phyloP scores from a whole-genome alignment of 192 early-diverging fungal genomes.

The Backusella circina region DNA sequence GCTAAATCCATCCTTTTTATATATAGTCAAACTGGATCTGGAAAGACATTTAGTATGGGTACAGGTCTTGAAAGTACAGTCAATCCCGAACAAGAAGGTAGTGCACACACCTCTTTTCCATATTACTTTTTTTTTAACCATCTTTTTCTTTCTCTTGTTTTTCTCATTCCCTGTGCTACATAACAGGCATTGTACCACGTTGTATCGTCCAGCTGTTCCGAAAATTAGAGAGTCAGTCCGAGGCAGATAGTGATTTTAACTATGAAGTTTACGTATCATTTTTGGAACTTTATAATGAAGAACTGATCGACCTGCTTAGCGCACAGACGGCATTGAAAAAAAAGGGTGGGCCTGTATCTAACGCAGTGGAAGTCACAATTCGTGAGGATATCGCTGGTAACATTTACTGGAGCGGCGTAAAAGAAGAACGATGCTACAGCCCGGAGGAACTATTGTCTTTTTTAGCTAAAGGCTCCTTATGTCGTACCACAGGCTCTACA shows the following conservation, averaged over 20 bases:
- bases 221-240: constrained; percentile 28
- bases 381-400: constrained; percentile 85
- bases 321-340: constrained; percentile 26
- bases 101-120: neutral
- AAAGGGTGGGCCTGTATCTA: constrained; percentile 18
- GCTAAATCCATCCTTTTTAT: neutral
- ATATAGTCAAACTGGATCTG: constrained; percentile 78
- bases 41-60: constrained; percentile 97
- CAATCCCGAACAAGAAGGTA: constrained; percentile 28
- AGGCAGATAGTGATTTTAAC: constrained; percentile 27
- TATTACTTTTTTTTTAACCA: neutral
- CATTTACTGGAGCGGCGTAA: constrained; percentile 82
- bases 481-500: constrained; percentile 80
- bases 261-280: constrained; percentile 74
- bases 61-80: constrained; percentile 50
- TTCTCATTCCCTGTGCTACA: constrained; percentile 1
- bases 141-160: neutral
- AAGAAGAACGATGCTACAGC: constrained; percentile 64
- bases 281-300: constrained; percentile 97
- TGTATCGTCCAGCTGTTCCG: constrained; percentile 59
- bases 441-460: constrained; percentile 61
- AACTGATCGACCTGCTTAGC: constrained; percentile 82
- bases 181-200: constrained; percentile 65
- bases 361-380: constrained; percentile 37
- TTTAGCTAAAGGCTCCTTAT: constrained; percentile 48